Evolutionary conservation across 108 stramenopile genomes (phyloP), one percentile per base, ranked within the genome.

Genomic region (Chaetoceros muelleri): DNA sequence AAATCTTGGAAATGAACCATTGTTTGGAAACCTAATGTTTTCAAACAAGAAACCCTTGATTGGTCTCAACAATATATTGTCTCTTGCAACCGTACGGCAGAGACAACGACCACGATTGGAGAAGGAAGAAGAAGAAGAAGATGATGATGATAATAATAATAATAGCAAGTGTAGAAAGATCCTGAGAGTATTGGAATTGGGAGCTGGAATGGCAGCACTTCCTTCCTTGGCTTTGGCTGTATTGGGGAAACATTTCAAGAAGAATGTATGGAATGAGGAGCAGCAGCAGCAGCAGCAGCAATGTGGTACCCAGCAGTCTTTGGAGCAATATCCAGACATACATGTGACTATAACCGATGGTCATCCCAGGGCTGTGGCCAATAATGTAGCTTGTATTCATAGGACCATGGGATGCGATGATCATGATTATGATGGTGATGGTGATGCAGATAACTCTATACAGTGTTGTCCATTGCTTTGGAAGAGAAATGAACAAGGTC

Each of bases 171-270:
- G 8, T 10, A 5, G 13, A 40, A 13, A 20, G 19, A 10, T 19
- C 20, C 23, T 74, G 68, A 62, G 70, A 55, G 47, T 85, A 44
- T 48, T 81, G 50, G 85, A 87, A 52, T 55, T 87, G 56, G 85
- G 85, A 45, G 76, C 80, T 31, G 88, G 88, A 21, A 85, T 85
- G 82, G 88, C 88, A 0, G 88, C 84, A 0, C 55, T 90, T 31
- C 74, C 88, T 26, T 82, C 76, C 5, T 57, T 82, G 29, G 40
- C 72, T 2, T 23, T 83, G 52, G 72, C 48, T 48, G 44, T 58
- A 49, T 64, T 59, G 13, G 57, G 27, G 17, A 48, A 0, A 28
- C 25, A 31, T 16, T 49, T 3, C 20, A 1, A 56, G n/a, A 40
- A 40, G 13, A n/a, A n/a, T n/a, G n/a, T n/a, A n/a, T n/a, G n/a